Evolutionary conservation across 345 rosid genomes (phyloP).

Genomic region (Raphanus sativus): DNA sequence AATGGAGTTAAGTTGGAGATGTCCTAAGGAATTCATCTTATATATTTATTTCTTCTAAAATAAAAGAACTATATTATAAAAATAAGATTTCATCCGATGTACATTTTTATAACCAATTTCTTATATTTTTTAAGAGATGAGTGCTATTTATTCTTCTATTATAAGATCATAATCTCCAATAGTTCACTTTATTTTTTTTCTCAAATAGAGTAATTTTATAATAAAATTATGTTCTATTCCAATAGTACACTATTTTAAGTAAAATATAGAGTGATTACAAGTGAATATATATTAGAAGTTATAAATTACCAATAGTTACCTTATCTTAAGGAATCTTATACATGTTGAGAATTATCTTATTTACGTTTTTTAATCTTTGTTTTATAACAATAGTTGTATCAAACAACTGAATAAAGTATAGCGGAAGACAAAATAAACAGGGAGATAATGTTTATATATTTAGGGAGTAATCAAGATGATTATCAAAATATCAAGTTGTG

Average conservation of each 20-base stretch:
- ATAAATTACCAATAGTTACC: neutral
- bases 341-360: neutral
- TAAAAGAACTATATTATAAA: neutral
- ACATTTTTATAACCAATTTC: neutral
- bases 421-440: neutral
- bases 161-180: too few relatives aligned
- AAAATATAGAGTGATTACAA: neutral
- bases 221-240: too few relatives aligned
- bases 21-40: neutral
- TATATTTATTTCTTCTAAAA: neutral
- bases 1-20: too few relatives aligned
- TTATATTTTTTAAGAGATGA: neutral
- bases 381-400: neutral
- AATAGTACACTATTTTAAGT: too few relatives aligned
- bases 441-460: conserved; percentile 5
- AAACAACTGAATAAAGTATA: neutral
- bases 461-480: conserved; percentile 13
- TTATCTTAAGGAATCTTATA: neutral
- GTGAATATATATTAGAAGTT: neutral
- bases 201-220: too few relatives aligned
- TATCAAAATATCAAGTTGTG: conserved; percentile 23
- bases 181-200: too few relatives aligned
- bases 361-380: neutral
- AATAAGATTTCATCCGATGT: neutral
- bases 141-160: neutral